Base-by-base conservation (phyloP, 129 eudicot genomes). In the Ambrosia trifida region DNA sequence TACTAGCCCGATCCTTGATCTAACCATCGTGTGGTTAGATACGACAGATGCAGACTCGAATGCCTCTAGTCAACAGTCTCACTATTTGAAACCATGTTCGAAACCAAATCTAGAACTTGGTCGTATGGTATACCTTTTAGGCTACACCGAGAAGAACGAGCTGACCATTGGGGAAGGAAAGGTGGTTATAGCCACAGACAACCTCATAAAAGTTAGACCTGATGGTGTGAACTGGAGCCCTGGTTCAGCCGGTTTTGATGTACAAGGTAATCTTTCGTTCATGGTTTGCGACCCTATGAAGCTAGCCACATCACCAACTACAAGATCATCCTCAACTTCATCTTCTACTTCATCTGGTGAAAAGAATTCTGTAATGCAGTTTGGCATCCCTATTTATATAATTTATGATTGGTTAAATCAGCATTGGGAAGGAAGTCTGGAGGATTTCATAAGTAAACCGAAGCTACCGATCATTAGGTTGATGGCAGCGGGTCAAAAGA, bases 201-300 rank as follows among this genome's bases (percentile, higher is more conserved):
- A 94, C 75, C 93, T 94, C 32, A 89, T 94, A 72, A 94, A 94
- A 75, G 67, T 94, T 50, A 83, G 87, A 4, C 80, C 98, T 0
- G 95, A 87, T 76, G 95, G 90, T 65, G 70, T 81, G 47, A 78
- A 81, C 36, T 87, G 96, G 91, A 89, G 83, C 86, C 96, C 92
- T 14, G 98, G 97, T 38, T 89, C 97, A 7, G 96, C 96, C 11
- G 96, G 98, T 45, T 94, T 94, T 61, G 98, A 89, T 58, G 68
- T 76, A 9, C 85, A 89, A 1, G 98, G 97, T 12, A 94, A 87
- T 72, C 97, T 94, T 38, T 86, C 98, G 2, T 94, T 94, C 78
- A 90, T 94, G 97, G 83, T 94, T 58, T 94, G 98, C 44, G 98
- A 94, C 70, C 98, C 98, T n/a, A 94, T 94, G 98, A 94, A 94